A percentile compares a stretch with the other conserved stretches of the same genome.
These are phyloP conservation scores for Talaromyces sp. DNA, from an alignment of 2,329 filamentous ascomycete species.

Conservation along the genomic window DNA sequence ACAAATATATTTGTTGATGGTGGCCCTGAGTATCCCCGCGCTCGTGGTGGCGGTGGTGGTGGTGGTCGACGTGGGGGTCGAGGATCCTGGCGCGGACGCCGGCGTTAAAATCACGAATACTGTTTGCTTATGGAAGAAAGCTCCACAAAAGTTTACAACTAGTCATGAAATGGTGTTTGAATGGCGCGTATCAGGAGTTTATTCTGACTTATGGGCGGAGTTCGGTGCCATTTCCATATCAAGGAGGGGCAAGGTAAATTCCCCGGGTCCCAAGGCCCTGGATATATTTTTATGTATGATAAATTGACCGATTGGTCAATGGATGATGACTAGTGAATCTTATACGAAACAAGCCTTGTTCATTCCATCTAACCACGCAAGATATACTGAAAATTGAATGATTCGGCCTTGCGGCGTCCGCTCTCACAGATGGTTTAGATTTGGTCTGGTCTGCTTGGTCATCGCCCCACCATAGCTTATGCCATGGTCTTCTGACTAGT, in stretches of 20 bases:
- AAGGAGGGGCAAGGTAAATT: background rate
- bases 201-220: background rate
- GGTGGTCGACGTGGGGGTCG: constrained; percentile 33
- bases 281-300: background rate
- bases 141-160: background rate
- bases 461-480: background rate
- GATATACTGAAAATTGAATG: background rate
- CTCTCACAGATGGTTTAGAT: background rate
- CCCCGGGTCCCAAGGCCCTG: background rate
- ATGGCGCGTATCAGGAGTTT: background rate
- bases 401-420: background rate
- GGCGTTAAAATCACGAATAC: background rate
- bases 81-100: constrained; percentile 24
- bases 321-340: background rate
- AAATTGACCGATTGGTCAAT: background rate
- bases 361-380: background rate
- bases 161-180: background rate
- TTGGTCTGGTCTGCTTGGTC: background rate
- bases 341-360: background rate
- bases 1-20: constrained; percentile 65
- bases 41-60: constrained; percentile 33
- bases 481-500: background rate
- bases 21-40: constrained; percentile 58
- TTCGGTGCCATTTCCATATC: background rate
- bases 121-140: background rate